Evolutionary conservation across 225 moss, liverwort and hornwort species (phyloP).

Genomic region (Straminergon stramineum): DNA sequence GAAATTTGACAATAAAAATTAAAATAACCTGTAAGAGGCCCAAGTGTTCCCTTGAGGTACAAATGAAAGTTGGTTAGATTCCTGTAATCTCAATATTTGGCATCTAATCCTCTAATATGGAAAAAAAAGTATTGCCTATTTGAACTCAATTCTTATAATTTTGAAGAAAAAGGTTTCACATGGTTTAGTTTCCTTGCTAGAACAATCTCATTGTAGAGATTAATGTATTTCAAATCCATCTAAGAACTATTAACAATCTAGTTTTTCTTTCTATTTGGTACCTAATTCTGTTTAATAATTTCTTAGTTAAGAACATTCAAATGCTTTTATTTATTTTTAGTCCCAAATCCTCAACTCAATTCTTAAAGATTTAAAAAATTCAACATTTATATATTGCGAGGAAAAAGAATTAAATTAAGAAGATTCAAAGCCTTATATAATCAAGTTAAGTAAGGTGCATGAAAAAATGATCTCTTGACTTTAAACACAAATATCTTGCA

Average conservation of each 20-base stretch:
- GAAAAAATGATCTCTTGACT: background rate
- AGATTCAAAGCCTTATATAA: background rate
- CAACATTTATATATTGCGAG: too few relatives aligned
- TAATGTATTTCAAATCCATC: background rate
- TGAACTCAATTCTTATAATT: background rate
- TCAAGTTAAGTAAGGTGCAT: background rate
- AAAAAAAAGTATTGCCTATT: too few relatives aligned
- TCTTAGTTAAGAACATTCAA: background rate
- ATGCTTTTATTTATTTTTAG: background rate
- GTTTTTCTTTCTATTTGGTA: background rate
- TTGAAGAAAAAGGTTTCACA: background rate
- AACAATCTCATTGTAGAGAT: background rate
- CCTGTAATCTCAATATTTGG: background rate
- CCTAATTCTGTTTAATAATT: background rate
- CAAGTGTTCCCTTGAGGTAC: background rate
- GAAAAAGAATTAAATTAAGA: background rate
- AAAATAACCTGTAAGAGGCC: background rate
- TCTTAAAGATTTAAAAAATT: too few relatives aligned
- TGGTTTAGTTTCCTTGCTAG: background rate
- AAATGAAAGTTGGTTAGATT: background rate
- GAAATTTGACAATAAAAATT: too few relatives aligned
- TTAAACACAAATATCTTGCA: background rate
- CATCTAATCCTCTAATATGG: too few relatives aligned
- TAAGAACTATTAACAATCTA: background rate
- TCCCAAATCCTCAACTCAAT: background rate